Percentiles rank a stretch among this genome's conserved stretches.
phyloP scores from a whole-genome alignment of 2,329 filamentous ascomycete genomes.

The Rutstroemia sp. region DNA sequence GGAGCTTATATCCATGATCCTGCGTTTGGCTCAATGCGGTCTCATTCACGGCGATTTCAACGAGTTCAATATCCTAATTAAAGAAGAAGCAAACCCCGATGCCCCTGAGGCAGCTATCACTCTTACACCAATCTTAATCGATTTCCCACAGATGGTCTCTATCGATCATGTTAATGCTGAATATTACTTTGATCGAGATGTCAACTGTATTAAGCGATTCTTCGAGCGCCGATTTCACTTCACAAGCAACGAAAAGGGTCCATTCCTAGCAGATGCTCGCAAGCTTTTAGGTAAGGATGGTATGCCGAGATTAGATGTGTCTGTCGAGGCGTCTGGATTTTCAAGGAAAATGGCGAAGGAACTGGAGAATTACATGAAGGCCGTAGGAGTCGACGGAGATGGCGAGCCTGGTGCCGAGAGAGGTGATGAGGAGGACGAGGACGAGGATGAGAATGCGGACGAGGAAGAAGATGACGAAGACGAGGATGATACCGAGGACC shows the following conservation, averaged over 20 bases:
- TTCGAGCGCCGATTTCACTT: slow-evolving; percentile 89
- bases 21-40: slow-evolving; percentile 76
- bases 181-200: slow-evolving; percentile 96
- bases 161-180: slow-evolving; percentile 90
- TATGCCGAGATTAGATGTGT: slow-evolving; percentile 68
- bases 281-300: slow-evolving; percentile 62
- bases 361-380: slow-evolving; percentile 81
- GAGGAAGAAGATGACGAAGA: slow-evolving; percentile 29
- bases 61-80: slow-evolving; percentile 96
- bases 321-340: slow-evolving; percentile 88
- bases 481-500: slow-evolving; percentile 18
- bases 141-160: slow-evolving; percentile 97
- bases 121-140: slow-evolving; percentile 79
- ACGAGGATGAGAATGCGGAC: slow-evolving; percentile 27
- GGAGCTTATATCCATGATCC: slow-evolving; percentile 81
- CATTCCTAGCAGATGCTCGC: slow-evolving; percentile 77
- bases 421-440: slow-evolving; percentile 33
- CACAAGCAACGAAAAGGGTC: slow-evolving; percentile 70
- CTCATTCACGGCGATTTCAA: slow-evolving; percentile 98
- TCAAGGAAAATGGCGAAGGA: slow-evolving; percentile 97
- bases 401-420: slow-evolving; percentile 26
- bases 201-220: slow-evolving; percentile 91
- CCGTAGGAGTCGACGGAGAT: slow-evolving; percentile 48
- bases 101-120: slow-evolving; percentile 39
- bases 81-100: slow-evolving; percentile 50